Base-by-base conservation (phyloP, 352 stramenopile species). In the Globisporangium yorkense region DNA sequence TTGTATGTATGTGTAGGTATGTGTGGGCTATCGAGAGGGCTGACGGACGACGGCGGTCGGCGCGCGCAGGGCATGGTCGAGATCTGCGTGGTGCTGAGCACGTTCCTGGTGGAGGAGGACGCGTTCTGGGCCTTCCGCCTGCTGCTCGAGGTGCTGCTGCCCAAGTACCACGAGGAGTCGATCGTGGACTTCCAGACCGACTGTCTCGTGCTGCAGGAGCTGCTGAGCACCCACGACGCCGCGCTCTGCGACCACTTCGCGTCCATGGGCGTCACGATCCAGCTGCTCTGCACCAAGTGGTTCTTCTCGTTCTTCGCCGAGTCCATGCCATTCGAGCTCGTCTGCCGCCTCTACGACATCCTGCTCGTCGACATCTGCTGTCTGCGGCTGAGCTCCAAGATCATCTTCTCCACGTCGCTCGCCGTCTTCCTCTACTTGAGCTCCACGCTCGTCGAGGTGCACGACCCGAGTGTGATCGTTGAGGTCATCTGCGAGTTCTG, bases 241-340 rank as follows among this genome's bases (percentile, higher is more conserved):
- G 56, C 58, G 44, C 75, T 92, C 15, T 75, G 70, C 52, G 73
- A 85, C 16, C 82, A 92, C 57, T 71, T 92, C 51, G 59, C 68
- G 35, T 33, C 66, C 47, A 66, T 83, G 44, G 82, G 79, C 16
- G 77, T 92, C 49, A 86, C 79, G 3, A 80, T 92, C 46, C 82
- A 92, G 55, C 59, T 92, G 57, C 66, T 92, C 5, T 87, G 82
- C 56, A 92, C 82, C 33, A 92, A 89, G 66, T 92, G 82, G 82
- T 89, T 92, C 58, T 92, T 89, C 56, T 92, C 82, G 21, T 88
- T 92, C 67, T 89, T 89, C 43, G 82, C 82, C 57, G 82, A 92
- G 66, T 85, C 77, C 7, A 88, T 92, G 77, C 82, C 82, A 21
- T 88, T 92, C 59, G 74, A 89, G 41, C 61, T 92, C 57, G 82